phyloP scores from a whole-genome alignment of 306 rosid species.

The Gynostemma pentaphyllum region DNA sequence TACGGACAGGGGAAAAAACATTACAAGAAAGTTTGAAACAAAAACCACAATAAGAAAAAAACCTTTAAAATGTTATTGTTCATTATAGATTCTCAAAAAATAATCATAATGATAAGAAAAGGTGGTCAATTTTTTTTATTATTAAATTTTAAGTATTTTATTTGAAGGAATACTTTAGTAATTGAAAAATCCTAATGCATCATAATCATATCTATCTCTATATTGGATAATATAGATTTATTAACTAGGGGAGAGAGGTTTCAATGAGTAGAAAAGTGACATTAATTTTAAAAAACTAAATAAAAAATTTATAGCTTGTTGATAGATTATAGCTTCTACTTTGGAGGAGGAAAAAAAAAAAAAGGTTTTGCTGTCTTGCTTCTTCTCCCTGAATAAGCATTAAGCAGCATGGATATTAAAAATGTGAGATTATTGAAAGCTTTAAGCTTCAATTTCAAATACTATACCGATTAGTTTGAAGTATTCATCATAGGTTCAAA shows the following conservation, averaged over 20 bases:
- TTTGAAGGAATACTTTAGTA: background rate
- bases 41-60: background rate
- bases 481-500: too few relatives aligned
- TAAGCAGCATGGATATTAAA: background rate
- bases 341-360: background rate
- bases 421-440: background rate
- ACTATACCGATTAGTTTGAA: too few relatives aligned
- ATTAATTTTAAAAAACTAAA: background rate
- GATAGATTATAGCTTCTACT: background rate
- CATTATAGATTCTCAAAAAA: background rate
- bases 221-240: slow-evolving; percentile 6
- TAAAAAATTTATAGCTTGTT: background rate
- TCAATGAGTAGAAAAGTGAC: background rate
- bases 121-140: too few relatives aligned
- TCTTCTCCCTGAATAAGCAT: background rate
- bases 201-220: background rate
- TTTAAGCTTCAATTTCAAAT: background rate
- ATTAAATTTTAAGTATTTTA: background rate
- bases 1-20: background rate
- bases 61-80: too few relatives aligned
- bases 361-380: background rate
- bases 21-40: background rate
- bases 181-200: background rate
- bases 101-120: background rate
- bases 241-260: background rate